These are phyloP conservation scores for Davidsoniella neocaledoniae DNA, from an alignment of 2,329 filamentous ascomycete genomes.

Conservation along the genomic window DNA sequence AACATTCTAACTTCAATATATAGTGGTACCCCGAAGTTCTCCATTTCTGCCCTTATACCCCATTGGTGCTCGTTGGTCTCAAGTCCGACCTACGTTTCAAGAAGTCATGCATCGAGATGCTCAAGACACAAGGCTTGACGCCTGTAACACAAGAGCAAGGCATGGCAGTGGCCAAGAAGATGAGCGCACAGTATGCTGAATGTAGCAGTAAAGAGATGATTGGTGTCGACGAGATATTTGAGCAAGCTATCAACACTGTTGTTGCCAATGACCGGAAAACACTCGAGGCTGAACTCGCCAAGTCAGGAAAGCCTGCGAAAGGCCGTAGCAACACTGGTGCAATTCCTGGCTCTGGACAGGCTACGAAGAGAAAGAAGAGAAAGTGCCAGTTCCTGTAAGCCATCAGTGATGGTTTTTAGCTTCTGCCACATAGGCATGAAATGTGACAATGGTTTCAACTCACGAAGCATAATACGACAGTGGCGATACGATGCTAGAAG, in stretches of 20 bases:
- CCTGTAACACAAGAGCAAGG: slow-evolving; percentile 89
- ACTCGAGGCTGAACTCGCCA: slow-evolving; percentile 31
- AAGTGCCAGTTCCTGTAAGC: slow-evolving; percentile 61
- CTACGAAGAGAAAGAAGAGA: slow-evolving; percentile 63
- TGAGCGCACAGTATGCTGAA: slow-evolving; percentile 92
- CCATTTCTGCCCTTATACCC: slow-evolving; percentile 96
- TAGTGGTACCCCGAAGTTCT: slow-evolving; percentile 99
- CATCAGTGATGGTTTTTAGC: background rate
- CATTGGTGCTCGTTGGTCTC: slow-evolving; percentile 84
- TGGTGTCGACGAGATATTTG: slow-evolving; percentile 93
- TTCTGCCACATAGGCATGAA: too few species aligned
- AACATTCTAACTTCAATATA: too few species aligned
- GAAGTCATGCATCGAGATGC: slow-evolving; percentile 92
- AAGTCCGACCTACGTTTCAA: slow-evolving; percentile 95
- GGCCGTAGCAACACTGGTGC: slow-evolving; percentile 23
- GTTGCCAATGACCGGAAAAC: slow-evolving; percentile 64
- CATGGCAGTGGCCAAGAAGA: slow-evolving; percentile 71
- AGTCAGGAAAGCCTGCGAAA: slow-evolving; percentile 22
- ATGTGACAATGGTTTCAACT: background rate
- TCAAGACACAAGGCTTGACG: slow-evolving; percentile 92
- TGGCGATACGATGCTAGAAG: background rate
- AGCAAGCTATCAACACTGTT: slow-evolving; percentile 75
- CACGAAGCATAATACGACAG: slow-evolving; percentile 2
- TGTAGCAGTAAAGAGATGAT: slow-evolving; percentile 97
- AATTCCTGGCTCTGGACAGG: slow-evolving; percentile 20